Base-by-base conservation (phyloP, 495 filamentous ascomycete genomes). In the Penicillium fimorum region DNA sequence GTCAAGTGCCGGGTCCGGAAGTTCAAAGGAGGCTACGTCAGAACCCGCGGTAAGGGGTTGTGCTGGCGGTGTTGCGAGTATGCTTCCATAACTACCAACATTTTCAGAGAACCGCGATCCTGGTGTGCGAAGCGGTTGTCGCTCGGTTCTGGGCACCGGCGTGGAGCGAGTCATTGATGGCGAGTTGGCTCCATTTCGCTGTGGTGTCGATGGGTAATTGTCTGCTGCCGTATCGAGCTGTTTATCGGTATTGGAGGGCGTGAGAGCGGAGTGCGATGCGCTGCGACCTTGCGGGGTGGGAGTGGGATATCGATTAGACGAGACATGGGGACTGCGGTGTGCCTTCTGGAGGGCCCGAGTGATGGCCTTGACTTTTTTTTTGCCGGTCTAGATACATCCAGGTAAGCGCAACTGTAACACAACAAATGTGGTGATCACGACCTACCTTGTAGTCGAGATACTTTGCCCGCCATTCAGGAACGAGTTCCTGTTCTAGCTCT, bases 401-500 rank as follows among this genome's bases (percentile, higher is more conserved):
- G 47, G 41, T 33, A 7, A 42, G 25, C 18, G 17, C 30, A 4
- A 27, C 7, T n/a, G 33, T 1, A 10, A 27, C 33, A 10, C 9
- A 25, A 35, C 4, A 12, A 32, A 15, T 15, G 1, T 27, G 11
- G 8, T 5, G 27, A 11, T 5, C 22, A 29, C 7, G 5, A 43
- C 30, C 11, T 44, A 84, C 87, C 80, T 91, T 95, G 77, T 96
- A 96, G 74, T 96, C 84, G 55, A 96, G 79, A 72, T 96, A 96
- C 70, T 96, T 95, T 59, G 82, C 84, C 61, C 87, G 83, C 92
- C 92, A 96, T 81, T 96, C 92, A 76, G 92, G 90, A 58, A 96
- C 90, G 25, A 89, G 82, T 55, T 94, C 88, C 68, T 86, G 84
- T 49, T 96, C 91, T 53, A 96, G 79, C 76, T 95, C 90, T 72